A percentile compares a stretch with the other conserved stretches of the same genome.
Conservation (phyloP, 306 rosid species). For the Fragaria vesca region DNA sequence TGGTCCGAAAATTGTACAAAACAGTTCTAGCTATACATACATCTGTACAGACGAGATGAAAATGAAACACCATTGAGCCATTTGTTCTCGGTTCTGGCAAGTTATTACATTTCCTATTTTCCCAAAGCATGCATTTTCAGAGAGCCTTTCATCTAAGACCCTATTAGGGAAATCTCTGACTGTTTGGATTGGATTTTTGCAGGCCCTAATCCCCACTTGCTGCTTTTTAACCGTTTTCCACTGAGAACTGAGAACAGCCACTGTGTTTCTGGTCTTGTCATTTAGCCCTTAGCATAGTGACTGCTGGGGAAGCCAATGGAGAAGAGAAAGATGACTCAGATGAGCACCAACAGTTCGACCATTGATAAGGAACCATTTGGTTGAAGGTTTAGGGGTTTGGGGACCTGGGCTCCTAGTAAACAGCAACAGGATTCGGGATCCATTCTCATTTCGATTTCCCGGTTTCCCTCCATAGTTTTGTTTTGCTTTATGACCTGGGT, state of each 20-base stretch:
- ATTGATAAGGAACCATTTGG: conserved; percentile 42
- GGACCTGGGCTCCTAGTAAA: conserved; percentile 53
- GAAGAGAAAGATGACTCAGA: conserved; percentile 5
- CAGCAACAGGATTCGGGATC: background rate
- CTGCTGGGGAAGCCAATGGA: conserved; percentile 3
- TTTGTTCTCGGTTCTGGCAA: no score
- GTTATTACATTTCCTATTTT: no score
- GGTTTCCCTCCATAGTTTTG: no score
- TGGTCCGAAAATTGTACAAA: no score
- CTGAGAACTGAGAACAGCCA: conserved; percentile 60
- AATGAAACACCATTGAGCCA: no score
- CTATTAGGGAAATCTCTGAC: background rate
- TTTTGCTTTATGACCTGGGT: no score
- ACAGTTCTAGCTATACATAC: no score
- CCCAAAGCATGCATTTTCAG: no score
- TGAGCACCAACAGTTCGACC: conserved; percentile 41
- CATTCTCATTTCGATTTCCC: no score
- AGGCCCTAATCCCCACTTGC: conserved; percentile 30
- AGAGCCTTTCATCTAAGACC: background rate
- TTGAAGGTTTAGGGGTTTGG: conserved; percentile 51
- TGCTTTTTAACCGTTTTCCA: conserved; percentile 34
- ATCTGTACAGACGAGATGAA: no score
- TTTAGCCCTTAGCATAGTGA: conserved; percentile 46
- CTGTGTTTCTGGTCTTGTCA: conserved; percentile 74
- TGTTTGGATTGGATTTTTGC: background rate